phyloP scores from a whole-genome alignment of 805 yeast genomes.

The Kuraishia cidri region DNA sequence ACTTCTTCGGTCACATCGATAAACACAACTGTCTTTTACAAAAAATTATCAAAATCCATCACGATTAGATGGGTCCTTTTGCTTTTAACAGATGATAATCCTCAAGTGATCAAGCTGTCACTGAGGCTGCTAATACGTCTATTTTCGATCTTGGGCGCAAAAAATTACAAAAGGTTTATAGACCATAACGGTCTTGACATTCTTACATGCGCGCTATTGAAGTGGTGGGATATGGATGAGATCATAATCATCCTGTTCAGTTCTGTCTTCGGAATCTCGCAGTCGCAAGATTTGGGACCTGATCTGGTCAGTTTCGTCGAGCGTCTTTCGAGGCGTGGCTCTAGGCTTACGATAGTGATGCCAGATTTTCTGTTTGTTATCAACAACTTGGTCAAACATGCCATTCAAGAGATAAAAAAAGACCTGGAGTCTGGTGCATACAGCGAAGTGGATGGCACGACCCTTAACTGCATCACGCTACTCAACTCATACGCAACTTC shows the following conservation, averaged over 20 bases:
- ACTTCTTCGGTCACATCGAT: slow-evolving; percentile 4
- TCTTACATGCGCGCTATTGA: slow-evolving; percentile 31
- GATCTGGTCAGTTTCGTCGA: slow-evolving; percentile 7
- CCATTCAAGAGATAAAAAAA: neutral
- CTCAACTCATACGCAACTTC: too few species aligned
- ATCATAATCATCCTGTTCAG: slow-evolving; percentile 30
- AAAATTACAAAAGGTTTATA: slow-evolving; percentile 38
- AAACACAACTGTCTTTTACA: slow-evolving; percentile 18
- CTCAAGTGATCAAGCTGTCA: slow-evolving; percentile 27
- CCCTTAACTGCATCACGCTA: too few species aligned
- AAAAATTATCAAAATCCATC: slow-evolving; percentile 39
- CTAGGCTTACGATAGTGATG: slow-evolving; percentile 16
- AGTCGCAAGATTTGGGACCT: slow-evolving; percentile 8
- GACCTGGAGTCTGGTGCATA: too few species aligned
- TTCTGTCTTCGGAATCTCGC: slow-evolving; percentile 36
- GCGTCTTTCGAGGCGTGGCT: slow-evolving; percentile 9
- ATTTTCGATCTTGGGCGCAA: slow-evolving; percentile 34
- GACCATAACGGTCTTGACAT: slow-evolving; percentile 43
- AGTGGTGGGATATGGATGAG: slow-evolving; percentile 40
- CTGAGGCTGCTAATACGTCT: slow-evolving; percentile 38
- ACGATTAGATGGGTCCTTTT: slow-evolving; percentile 61
- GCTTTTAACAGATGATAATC: slow-evolving; percentile 31
- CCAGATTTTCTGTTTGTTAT: slow-evolving; percentile 30
- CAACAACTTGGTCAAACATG: slow-evolving; percentile 8
- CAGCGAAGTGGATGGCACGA: too few species aligned